Base-by-base conservation (phyloP, 208 protist species). In the Crithidia bombi region DNA sequence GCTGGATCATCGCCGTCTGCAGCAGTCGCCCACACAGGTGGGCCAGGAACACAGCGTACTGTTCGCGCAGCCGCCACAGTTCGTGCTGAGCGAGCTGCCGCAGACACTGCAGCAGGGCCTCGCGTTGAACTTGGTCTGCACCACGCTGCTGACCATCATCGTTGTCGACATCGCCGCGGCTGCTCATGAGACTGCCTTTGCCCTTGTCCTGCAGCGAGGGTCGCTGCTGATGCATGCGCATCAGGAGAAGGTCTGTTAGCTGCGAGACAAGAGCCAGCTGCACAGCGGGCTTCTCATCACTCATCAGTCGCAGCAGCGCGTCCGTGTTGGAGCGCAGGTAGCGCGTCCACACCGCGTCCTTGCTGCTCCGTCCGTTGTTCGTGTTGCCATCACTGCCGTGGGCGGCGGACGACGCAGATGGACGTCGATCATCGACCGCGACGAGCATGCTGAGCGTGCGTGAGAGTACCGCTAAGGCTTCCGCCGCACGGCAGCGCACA, bases 1-100 rank as follows among this genome's bases (percentile, higher is more conserved):
- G 68, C 19, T 39, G 65, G 33, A 67, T 28, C 62, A 67, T 68
- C n/a, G 70, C 63, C 4, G 78, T 62, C 28, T 73, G 63, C 26
- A 89, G 79, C 54, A 92, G 87, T 33, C 69, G 67, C 14, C 76
- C 72, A 33, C 79, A 87, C 75, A 94, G 83, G 39, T 87, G 76
- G 10, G 81, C 72, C 28, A 94, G 52, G n/a, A 94, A 49, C 9
- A 71, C 67, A 0, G 85, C 84, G 66, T 91, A 92, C 41, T 79
- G 75, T 55, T 78, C 83, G 7, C 89, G 83, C 56, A 86, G 84
- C 12, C 89, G 89, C 89, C 89, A 94, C n/a, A 91, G 62, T 15
- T 91, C 83, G 55, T 94, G 81, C 41, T 64, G 71, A 19, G 89
- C 49, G 39, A 91, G 84, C 15, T 69, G 75, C 4, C 77, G 41